These are phyloP conservation scores for Rhododendron mucronatum DNA, from an alignment of 148 eudicot genomes.

Conservation along the genomic window DNA sequence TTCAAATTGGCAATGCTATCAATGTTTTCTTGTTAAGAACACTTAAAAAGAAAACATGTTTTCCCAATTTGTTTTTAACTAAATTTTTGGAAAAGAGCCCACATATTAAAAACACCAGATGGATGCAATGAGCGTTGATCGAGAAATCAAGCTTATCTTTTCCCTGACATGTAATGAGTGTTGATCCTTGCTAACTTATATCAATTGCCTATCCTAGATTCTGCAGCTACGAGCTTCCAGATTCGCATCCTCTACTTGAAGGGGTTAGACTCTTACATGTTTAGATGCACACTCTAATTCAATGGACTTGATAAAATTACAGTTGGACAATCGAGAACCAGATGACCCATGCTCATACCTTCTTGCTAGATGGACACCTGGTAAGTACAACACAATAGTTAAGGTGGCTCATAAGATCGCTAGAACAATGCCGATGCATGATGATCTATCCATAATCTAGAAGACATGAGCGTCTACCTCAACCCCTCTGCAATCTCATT, in stretches of 20 bases:
- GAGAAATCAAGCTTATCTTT: not conserved
- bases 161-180: not conserved
- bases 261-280: conserved; percentile 36
- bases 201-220: conserved; percentile 7
- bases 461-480: not conserved
- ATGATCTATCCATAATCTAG: not conserved
- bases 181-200: not conserved
- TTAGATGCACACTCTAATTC: conserved; percentile 5
- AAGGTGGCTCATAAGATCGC: not conserved
- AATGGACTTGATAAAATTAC: conserved; percentile 17
- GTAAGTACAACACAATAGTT: conserved; percentile 30
- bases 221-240: conserved; percentile 98
- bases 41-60: too few species aligned
- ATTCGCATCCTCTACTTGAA: conserved; percentile 70
- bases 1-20: too few species aligned
- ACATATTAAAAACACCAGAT: too few species aligned
- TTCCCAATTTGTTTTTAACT: too few species aligned
- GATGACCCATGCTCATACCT: conserved; percentile 69
- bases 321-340: conserved; percentile 73
- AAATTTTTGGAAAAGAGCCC: too few species aligned
- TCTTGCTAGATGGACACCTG: conserved; percentile 71
- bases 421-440: not conserved
- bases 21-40: too few species aligned
- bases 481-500: not conserved
- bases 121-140: too few species aligned